phyloP scores from a whole-genome alignment of 2,329 filamentous ascomycete species.

The Blastomyces silverae region DNA sequence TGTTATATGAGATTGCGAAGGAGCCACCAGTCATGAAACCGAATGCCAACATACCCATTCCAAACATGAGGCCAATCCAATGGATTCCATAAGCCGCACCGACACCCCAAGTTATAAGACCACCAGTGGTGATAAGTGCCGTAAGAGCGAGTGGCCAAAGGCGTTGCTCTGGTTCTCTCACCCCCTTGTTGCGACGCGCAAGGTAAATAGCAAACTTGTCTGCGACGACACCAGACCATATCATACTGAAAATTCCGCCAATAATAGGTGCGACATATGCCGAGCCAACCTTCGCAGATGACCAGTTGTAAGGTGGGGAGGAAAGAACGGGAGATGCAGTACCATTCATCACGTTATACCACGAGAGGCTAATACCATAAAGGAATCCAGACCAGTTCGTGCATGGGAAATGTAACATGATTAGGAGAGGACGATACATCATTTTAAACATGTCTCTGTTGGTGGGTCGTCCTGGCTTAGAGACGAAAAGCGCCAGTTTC shows the following conservation, averaged over 20 bases:
- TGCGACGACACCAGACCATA: conserved; percentile 16
- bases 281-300: conserved; percentile 25
- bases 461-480: conserved; percentile 17
- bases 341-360: conserved; percentile 32
- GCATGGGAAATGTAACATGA: conserved; percentile 29
- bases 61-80: conserved; percentile 29
- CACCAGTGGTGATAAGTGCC: conserved; percentile 24
- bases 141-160: conserved; percentile 30
- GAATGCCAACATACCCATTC: conserved; percentile 28
- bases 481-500: conserved; percentile 27
- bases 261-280: conserved; percentile 26
- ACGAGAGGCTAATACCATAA: conserved; percentile 27
- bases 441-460: conserved; percentile 22
- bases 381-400: conserved; percentile 27
- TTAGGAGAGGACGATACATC: conserved; percentile 24
- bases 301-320: conserved; percentile 27
- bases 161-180: conserved; percentile 35
- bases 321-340: conserved; percentile 29
- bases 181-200: conserved; percentile 39
- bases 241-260: conserved; percentile 21
- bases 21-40: conserved; percentile 23
- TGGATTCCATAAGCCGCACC: conserved; percentile 27
- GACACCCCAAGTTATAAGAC: conserved; percentile 28
- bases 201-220: conserved; percentile 31
- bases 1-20: conserved; percentile 26